Conservation (phyloP, 306 rosid genomes). For the Prunus mira region DNA sequence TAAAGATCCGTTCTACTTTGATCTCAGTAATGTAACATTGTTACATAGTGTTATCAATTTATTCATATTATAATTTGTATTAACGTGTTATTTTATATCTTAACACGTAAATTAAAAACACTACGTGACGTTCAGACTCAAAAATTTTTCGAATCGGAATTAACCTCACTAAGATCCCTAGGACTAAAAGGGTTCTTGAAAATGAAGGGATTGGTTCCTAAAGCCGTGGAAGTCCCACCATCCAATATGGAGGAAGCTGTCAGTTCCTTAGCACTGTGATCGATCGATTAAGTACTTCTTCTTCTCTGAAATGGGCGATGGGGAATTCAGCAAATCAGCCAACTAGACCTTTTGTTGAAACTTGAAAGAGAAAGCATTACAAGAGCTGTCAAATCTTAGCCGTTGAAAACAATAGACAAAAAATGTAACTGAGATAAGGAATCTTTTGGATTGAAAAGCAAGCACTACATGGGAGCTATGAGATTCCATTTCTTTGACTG, state of each 20-base stretch:
- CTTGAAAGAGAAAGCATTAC: neutral
- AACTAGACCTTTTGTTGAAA: neutral
- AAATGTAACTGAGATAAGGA: neutral
- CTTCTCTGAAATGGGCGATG: constrained; percentile 7
- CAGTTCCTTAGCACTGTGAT: neutral
- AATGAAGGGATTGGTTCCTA: constrained; percentile 12
- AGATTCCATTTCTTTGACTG: neutral
- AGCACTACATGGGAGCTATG: neutral
- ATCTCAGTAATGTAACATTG: no score
- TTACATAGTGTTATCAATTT: no score
- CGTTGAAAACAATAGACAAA: neutral
- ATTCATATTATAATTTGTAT: no score
- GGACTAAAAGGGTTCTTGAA: neutral
- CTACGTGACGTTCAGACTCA: no score
- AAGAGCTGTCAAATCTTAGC: neutral
- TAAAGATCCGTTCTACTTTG: neutral
- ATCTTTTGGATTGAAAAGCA: neutral
- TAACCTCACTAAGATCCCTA: no score
- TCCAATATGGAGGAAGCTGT: neutral
- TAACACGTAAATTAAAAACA: no score
- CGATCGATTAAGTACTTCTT: neutral
- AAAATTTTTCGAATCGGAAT: no score
- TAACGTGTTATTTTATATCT: no score
- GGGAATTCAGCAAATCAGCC: neutral
- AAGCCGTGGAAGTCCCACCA: constrained; percentile 9